A percentile compares a stretch with the other conserved stretches of the same genome.
Conservation (phyloP, 2,329 filamentous ascomycete species). For the Diaporthe australafricana region DNA sequence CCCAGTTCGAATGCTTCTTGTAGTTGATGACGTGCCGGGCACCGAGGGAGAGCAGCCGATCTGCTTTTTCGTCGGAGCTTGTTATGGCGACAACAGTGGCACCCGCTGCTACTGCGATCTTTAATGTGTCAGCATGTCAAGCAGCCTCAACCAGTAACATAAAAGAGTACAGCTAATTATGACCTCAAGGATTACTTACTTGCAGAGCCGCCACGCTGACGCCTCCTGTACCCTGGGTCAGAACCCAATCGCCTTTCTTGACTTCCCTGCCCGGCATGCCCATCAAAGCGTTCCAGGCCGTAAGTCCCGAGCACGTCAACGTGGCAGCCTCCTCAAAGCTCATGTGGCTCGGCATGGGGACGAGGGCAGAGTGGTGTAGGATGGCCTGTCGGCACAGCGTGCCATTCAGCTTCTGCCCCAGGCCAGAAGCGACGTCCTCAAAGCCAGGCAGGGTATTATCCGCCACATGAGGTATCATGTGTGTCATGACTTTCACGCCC, state of each 20-base stretch:
- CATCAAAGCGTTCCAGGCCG: conserved; percentile 64
- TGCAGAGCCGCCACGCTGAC: conserved; percentile 52
- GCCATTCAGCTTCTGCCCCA: conserved; percentile 69
- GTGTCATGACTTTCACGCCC: conserved; percentile 68
- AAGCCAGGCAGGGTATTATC: conserved; percentile 38
- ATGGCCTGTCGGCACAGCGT: conserved; percentile 67
- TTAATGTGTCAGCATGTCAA: background rate
- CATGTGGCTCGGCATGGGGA: conserved; percentile 60
- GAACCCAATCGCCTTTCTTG: conserved; percentile 48
- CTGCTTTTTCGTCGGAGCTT: conserved; percentile 64
- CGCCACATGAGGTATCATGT: conserved; percentile 48
- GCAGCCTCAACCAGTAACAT: too few relatives aligned
- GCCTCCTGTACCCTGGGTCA: conserved; percentile 55
- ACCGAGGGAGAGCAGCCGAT: conserved; percentile 65
- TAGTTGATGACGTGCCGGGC: conserved; percentile 73
- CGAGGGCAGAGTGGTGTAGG: conserved; percentile 68
- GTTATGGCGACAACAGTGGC: conserved; percentile 70
- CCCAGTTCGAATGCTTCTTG: conserved; percentile 66
- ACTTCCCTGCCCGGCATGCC: conserved; percentile 56
- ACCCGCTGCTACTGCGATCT: conserved; percentile 58
- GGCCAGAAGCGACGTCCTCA: conserved; percentile 53
- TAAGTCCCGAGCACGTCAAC: conserved; percentile 61
- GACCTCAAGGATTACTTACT: conserved; percentile 38
- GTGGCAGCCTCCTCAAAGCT: conserved; percentile 53
- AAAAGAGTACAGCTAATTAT: background rate